phyloP scores from a whole-genome alignment of 352 stramenopile species.

The Pythium insidiosum region DNA sequence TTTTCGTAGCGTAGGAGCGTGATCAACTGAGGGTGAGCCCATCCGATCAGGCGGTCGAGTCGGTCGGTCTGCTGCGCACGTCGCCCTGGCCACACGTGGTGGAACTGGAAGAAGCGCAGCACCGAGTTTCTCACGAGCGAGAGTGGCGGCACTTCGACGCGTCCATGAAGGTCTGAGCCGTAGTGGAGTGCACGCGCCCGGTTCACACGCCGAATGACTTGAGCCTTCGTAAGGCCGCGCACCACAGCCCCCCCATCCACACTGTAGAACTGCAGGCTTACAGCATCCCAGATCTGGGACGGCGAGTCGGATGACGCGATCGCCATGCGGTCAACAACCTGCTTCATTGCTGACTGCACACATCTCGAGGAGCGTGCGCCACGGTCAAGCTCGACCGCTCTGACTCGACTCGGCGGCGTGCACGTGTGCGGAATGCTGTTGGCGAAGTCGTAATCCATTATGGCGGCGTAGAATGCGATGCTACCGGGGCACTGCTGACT shows the following conservation, averaged over 20 bases:
- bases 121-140: not conserved
- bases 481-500: not conserved
- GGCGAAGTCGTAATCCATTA: slow-evolving; percentile 1
- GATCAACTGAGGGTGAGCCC: slow-evolving; percentile 8
- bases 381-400: not conserved
- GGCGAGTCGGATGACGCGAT: not conserved
- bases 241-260: not conserved
- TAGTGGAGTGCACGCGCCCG: not conserved
- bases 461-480: not conserved
- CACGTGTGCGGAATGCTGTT: not conserved
- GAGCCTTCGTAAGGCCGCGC: slow-evolving; percentile 1
- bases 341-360: not conserved
- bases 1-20: slow-evolving; percentile 9
- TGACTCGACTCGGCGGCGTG: not conserved
- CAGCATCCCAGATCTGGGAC: slow-evolving; percentile 2
- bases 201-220: slow-evolving; percentile 4
- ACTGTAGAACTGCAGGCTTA: slow-evolving; percentile 1
- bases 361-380: not conserved
- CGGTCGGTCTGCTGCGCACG: not conserved
- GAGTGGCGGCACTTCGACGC: slow-evolving; percentile 2
- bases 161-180: not conserved
- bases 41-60: slow-evolving; percentile 11
- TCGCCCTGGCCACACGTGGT: slow-evolving; percentile 2
- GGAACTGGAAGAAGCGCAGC: slow-evolving; percentile 4
- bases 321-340: slow-evolving; percentile 1